These are phyloP conservation scores for Glarea lozoyensis DNA, from an alignment of 495 filamentous ascomycete species.

Conservation along the genomic window DNA sequence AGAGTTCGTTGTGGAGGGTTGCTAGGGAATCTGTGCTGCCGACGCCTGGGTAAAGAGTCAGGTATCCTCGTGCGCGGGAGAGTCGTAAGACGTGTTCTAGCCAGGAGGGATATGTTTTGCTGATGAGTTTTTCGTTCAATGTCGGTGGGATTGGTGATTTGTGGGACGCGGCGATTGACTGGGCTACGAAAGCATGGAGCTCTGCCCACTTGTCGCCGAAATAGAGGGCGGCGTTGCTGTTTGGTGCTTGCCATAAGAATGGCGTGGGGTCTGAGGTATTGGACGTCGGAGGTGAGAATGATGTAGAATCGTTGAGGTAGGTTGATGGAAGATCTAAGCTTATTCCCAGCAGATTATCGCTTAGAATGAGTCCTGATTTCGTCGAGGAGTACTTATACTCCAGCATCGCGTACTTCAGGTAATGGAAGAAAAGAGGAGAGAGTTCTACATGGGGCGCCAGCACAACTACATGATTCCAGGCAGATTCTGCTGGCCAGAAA, in stretches of 20 bases:
- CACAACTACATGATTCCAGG: constrained; percentile 61
- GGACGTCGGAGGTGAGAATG: constrained; percentile 41
- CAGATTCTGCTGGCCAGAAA: constrained; percentile 61
- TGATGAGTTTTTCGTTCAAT: constrained; percentile 38
- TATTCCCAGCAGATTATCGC: constrained; percentile 54
- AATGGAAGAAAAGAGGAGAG: constrained; percentile 69
- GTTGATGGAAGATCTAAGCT: constrained; percentile 64
- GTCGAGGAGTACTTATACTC: constrained; percentile 61
- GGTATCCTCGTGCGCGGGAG: constrained; percentile 62
- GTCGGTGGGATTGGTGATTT: constrained; percentile 19
- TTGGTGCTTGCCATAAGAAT: constrained; percentile 77
- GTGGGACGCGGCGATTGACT: constrained; percentile 38
- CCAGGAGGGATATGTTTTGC: constrained; percentile 62
- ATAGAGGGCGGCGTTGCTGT: constrained; percentile 69
- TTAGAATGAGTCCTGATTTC: constrained; percentile 32
- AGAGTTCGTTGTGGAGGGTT: constrained; percentile 66
- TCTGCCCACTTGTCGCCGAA: constrained; percentile 79
- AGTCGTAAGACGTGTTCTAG: constrained; percentile 69
- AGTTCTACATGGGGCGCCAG: constrained; percentile 70
- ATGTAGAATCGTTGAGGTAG: constrained; percentile 43
- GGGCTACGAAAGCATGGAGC: constrained; percentile 63
- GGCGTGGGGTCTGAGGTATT: constrained; percentile 27
- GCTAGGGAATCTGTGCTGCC: constrained; percentile 41
- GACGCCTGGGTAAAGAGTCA: constrained; percentile 61
- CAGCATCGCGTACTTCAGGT: constrained; percentile 64